These are phyloP conservation scores for Furcasterigmium sp. DNA, from an alignment of 2,329 filamentous ascomycete species.

Conservation along the genomic window DNA sequence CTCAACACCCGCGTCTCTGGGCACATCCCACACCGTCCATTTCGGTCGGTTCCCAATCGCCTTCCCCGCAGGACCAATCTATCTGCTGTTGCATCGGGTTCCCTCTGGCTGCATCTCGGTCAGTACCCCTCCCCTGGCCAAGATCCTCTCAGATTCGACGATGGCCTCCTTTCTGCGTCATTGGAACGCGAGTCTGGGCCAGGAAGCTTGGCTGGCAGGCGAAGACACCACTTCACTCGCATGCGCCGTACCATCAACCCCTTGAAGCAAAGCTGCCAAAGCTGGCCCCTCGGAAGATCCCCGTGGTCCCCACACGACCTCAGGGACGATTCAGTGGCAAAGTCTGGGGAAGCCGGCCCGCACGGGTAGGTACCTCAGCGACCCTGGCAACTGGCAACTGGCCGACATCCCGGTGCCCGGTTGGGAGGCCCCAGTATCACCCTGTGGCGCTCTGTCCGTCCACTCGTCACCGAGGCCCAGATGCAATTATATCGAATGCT, in stretches of 20 bases:
- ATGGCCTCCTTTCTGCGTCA: neutral
- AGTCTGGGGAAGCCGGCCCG: conserved; percentile 1
- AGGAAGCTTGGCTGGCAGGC: too few relatives aligned
- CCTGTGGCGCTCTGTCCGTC: too few relatives aligned
- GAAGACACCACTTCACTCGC: neutral
- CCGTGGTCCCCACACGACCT: too few relatives aligned
- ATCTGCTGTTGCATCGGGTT: neutral
- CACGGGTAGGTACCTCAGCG: neutral
- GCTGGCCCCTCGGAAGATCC: neutral
- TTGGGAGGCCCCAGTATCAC: neutral
- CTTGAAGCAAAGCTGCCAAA: too few relatives aligned
- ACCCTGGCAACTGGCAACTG: too few relatives aligned
- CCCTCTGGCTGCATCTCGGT: neutral
- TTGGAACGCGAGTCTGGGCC: neutral
- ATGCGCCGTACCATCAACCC: too few relatives aligned
- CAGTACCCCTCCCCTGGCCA: neutral
- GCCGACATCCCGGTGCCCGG: neutral
- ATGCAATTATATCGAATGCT: too few relatives aligned
- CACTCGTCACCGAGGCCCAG: too few relatives aligned
- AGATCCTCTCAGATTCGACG: neutral
- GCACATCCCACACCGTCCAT: too few relatives aligned
- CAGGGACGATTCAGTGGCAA: neutral
- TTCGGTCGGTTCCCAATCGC: neutral
- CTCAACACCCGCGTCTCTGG: too few relatives aligned
- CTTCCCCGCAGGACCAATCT: neutral